Conservation (phyloP, 2,329 filamentous ascomycete genomes). For the Microcyclospora tardicrescens region DNA sequence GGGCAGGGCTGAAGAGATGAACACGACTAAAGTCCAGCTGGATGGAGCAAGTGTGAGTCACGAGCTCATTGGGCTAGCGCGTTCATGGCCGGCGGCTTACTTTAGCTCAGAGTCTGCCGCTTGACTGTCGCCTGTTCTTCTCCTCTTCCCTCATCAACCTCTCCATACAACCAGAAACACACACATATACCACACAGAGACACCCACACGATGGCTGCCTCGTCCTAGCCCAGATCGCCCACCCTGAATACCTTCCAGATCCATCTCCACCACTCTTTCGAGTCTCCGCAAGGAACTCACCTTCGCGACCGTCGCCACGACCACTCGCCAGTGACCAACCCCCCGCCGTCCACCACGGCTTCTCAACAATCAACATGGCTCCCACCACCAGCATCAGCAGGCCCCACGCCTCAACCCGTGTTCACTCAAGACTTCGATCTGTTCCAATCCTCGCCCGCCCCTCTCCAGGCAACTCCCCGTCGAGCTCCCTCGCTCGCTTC, state of each 20-base stretch:
- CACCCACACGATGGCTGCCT: constrained; percentile 23
- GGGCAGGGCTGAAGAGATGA: too few relatives aligned
- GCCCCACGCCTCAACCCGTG: constrained; percentile 36
- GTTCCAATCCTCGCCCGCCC: constrained; percentile 42
- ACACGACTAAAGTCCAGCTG: too few relatives aligned
- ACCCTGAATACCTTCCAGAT: constrained; percentile 4
- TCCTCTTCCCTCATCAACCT: constrained; percentile 6
- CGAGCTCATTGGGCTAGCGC: too few relatives aligned
- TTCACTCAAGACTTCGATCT: constrained; percentile 62
- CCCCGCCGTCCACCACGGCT: constrained; percentile 72
- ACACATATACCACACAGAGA: constrained; percentile 11
- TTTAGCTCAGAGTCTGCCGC: too few relatives aligned
- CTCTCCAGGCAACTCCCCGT: constrained; percentile 28
- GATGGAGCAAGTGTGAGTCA: too few relatives aligned
- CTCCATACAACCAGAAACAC: constrained; percentile 6
- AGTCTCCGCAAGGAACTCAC: constrained; percentile 25
- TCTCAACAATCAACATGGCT: constrained; percentile 61
- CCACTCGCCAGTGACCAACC: constrained; percentile 50
- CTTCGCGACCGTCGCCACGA: constrained; percentile 16
- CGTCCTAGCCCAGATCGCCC: constrained; percentile 18
- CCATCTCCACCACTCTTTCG: constrained; percentile 13
- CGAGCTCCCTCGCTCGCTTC: constrained; percentile 41
- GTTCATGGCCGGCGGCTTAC: too few relatives aligned
- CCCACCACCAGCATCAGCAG: constrained; percentile 45
- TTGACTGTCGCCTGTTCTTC: constrained; percentile 1